A percentile compares a stretch with the other conserved stretches of the same genome.
Conservation (phyloP, 2,329 filamentous ascomycete species). For the Nannizziopsis barbatae region DNA sequence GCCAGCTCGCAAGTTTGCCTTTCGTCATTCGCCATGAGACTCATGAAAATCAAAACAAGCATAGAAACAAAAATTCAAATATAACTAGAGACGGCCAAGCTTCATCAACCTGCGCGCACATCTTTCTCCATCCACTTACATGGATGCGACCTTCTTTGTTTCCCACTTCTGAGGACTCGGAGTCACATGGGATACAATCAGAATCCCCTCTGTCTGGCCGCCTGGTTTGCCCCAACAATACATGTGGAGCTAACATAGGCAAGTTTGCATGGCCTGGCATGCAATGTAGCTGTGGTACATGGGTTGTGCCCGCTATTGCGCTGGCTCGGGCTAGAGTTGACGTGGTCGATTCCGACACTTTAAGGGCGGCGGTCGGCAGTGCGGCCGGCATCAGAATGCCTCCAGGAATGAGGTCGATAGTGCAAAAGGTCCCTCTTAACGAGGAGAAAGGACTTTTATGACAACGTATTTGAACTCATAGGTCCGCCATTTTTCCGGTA, state of each 20-base stretch:
- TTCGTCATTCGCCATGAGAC: conserved; percentile 56
- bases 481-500: no score
- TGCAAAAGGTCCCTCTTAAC: conserved; percentile 7
- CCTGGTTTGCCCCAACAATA: conserved; percentile 65
- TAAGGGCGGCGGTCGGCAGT: conserved; percentile 17
- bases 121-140: conserved; percentile 81
- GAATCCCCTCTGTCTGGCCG: conserved; percentile 75
- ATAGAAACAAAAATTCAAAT: not conserved
- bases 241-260: conserved; percentile 73
- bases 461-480: no score
- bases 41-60: not conserved
- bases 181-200: not conserved
- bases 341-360: conserved; percentile 40
- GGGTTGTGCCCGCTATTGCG: conserved; percentile 85
- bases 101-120: conserved; percentile 57
- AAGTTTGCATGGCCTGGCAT: conserved; percentile 96
- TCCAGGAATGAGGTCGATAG: conserved; percentile 24
- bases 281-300: conserved; percentile 78
- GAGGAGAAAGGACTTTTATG: conserved; percentile 22
- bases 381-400: conserved; percentile 31
- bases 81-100: conserved; percentile 3
- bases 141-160: conserved; percentile 85
- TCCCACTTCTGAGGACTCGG: conserved; percentile 18
- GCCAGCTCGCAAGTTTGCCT: conserved; percentile 50
- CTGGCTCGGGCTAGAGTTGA: conserved; percentile 74